phyloP scores from a whole-genome alignment of 257 asterid genomes.

The Buddleja alternifolia region DNA sequence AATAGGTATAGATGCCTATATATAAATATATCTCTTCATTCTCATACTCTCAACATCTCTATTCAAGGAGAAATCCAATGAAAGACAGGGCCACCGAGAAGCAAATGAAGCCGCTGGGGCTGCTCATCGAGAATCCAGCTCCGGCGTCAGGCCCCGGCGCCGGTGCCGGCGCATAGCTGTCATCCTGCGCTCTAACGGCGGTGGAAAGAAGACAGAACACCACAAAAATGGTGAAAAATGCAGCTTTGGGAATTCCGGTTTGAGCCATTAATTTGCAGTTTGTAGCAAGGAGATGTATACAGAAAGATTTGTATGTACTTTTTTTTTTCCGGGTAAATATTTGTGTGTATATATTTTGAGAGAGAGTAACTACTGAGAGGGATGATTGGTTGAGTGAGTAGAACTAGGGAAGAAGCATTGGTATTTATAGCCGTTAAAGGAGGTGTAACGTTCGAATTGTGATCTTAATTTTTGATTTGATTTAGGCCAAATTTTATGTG shows the following conservation, averaged over 20 bases:
- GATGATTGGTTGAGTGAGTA: neutral
- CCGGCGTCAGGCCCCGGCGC: conserved; percentile 42
- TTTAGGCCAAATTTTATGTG: neutral
- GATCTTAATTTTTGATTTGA: neutral
- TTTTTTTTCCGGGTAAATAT: too few relatives aligned
- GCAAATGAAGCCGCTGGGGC: conserved; percentile 26
- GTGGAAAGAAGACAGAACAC: conserved; percentile 27
- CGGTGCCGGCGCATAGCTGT: conserved; percentile 31
- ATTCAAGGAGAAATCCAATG: conserved; percentile 32
- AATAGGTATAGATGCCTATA: neutral
- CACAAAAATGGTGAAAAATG: neutral
- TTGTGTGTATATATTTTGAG: too few relatives aligned
- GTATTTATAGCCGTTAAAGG: neutral
- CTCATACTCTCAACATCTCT: conserved; percentile 12
- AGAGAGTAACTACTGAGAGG: neutral
- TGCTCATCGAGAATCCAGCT: conserved; percentile 30
- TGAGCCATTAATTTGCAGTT: neutral
- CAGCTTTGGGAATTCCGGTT: conserved; percentile 18
- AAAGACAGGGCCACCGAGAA: conserved; percentile 34
- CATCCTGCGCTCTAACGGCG: conserved; percentile 28
- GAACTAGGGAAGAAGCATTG: too few relatives aligned
- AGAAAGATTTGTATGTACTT: too few relatives aligned
- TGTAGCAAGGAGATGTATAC: too few relatives aligned
- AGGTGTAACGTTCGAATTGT: neutral
- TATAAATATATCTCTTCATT: neutral